Percentiles rank a stretch among this genome's conserved stretches.
Conservation (phyloP, 164 flowering plant genomes). For the Stephania cephalantha region DNA sequence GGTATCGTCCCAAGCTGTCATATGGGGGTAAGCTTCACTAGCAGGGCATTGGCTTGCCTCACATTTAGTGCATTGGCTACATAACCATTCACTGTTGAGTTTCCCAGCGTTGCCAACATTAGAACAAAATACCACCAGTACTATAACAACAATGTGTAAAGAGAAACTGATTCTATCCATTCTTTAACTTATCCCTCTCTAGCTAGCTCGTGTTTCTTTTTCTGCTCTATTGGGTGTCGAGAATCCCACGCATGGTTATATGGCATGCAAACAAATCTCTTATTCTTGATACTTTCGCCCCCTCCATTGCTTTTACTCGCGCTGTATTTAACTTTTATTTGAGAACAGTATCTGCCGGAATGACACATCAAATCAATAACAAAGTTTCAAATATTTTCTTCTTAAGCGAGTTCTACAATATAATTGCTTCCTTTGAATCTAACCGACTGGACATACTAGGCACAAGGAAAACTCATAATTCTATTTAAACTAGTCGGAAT, state of each 20-base stretch:
- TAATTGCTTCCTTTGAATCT: too few relatives aligned
- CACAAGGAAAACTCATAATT: too few relatives aligned
- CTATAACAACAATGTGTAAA: slow-evolving; percentile 8
- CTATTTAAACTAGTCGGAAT: too few relatives aligned
- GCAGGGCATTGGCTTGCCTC: slow-evolving; percentile 37
- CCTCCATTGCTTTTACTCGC: slow-evolving; percentile 4
- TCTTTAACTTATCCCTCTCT: not conserved
- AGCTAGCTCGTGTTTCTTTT: not conserved
- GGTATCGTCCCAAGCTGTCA: slow-evolving; percentile 52
- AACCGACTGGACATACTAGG: too few relatives aligned
- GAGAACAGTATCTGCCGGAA: not conserved
- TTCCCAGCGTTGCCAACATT: slow-evolving; percentile 8
- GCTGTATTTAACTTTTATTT: not conserved
- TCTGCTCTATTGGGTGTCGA: not conserved
- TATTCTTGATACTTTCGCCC: slow-evolving; percentile 18
- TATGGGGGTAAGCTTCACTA: slow-evolving; percentile 55
- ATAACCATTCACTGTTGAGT: slow-evolving; percentile 32
- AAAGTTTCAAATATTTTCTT: not conserved
- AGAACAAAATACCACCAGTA: slow-evolving; percentile 4
- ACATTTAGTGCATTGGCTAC: slow-evolving; percentile 50
- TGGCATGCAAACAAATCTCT: not conserved
- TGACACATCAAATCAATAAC: not conserved
- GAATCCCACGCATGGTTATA: not conserved
- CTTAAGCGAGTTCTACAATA: too few relatives aligned
- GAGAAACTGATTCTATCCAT: slow-evolving; percentile 15